Base-by-base conservation (phyloP, 2,329 filamentous ascomycete species). In the Talaromyces sp. region DNA sequence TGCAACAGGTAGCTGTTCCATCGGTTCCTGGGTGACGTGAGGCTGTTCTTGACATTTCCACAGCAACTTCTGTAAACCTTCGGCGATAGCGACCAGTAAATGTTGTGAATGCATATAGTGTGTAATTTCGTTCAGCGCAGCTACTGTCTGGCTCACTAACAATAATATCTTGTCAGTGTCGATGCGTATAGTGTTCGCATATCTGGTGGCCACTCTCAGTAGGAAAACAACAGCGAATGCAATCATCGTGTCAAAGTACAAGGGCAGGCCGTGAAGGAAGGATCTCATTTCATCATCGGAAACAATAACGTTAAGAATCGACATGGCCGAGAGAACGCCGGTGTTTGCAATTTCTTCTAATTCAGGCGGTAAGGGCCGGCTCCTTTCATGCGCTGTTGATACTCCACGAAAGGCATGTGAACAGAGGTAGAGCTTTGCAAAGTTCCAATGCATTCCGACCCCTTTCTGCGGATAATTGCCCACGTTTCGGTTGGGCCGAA, bases 401-500 rank as follows among this genome's bases (percentile, higher is more conserved):
- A 66, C 54, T 5, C 79, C 78, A 9, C 80, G 76, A 27, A 83
- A 74, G 17, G 79, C 79, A 63, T 81, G 78, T 0, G 81, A 81
- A 57, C 78, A 78, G 6, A 83, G 73, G 56, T 82, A 79, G 3
- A 83, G 72, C 63, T 81, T 77, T 9, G 80, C 80, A 69, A 82
- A 83, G 63, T 82, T 75, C 61, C 78, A 81, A 67, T 82, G 79
- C 41, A 82, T 71, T 6, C 72, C 73, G 9, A 82, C 79, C 2
- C 80, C 81, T 67, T 81, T 81, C 33, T 74, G 71, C 0, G 81
- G 81, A 67, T 81, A 83, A 19, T 78, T 75, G 8, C 78, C 75
- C 4, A 83, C 74, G 54, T 79, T 73, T 35, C 73, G 70, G 63
- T 80, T 78, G 4, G 74, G 73, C 37, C 70, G 54, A 37, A 63